These are phyloP conservation scores for Pichia pseudocactophila DNA, from an alignment of 805 yeast genomes.

Conservation along the genomic window DNA sequence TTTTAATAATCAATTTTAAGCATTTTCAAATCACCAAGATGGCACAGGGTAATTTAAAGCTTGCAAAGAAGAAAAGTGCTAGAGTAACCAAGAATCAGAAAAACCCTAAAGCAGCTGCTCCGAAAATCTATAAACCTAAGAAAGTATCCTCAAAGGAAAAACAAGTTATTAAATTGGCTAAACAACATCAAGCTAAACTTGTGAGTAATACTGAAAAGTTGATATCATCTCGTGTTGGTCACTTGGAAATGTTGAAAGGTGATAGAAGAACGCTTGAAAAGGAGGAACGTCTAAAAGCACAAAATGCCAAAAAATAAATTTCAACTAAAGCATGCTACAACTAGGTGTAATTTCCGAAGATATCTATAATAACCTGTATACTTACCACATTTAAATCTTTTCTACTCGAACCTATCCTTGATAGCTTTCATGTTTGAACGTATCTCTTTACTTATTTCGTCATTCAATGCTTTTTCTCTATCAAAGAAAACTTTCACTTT, in stretches of 20 bases:
- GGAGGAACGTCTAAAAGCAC: slow-evolving; percentile 24
- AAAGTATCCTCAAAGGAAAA: slow-evolving; percentile 41
- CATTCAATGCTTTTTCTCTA: slow-evolving; percentile 18
- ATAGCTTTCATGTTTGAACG: slow-evolving; percentile 12
- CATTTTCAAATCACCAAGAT: no score
- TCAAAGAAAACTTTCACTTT: slow-evolving; percentile 17
- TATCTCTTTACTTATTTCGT: slow-evolving; percentile 21
- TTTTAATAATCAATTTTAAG: no score
- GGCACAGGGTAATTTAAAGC: slow-evolving; percentile 70
- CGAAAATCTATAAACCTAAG: slow-evolving; percentile 60
- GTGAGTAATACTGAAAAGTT: slow-evolving; percentile 59
- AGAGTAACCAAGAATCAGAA: slow-evolving; percentile 57
- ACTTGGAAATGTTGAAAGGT: slow-evolving; percentile 84
- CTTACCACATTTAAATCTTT: no score
- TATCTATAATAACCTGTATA: no score
- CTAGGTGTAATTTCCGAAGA: no score
- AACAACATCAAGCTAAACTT: slow-evolving; percentile 33
- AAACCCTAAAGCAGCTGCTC: slow-evolving; percentile 66
- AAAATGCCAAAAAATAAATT: slow-evolving; percentile 16
- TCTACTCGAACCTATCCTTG: slow-evolving; percentile 19
- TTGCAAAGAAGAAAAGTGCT: slow-evolving; percentile 37
- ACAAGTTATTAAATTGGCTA: slow-evolving; percentile 43
- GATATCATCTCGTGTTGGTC: slow-evolving; percentile 87
- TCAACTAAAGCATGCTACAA: no score
- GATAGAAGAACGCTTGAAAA: slow-evolving; percentile 77